A percentile compares a stretch with the other conserved stretches of the same genome.
These are phyloP conservation scores for Spiraea crenata DNA, from an alignment of 331 rosid species.

Conservation along the genomic window DNA sequence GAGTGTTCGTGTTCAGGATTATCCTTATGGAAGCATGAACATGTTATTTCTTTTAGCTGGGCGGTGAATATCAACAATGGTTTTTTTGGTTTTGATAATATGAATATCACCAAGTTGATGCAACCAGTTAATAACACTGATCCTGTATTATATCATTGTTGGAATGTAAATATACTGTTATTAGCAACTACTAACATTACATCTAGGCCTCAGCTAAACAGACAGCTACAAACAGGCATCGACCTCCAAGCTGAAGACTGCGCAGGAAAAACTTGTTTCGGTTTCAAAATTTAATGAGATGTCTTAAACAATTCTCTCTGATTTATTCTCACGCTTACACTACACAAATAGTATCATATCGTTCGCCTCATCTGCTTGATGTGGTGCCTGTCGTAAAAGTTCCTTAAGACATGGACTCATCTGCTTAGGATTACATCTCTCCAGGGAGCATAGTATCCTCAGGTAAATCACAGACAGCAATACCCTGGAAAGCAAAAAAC, in stretches of 20 bases:
- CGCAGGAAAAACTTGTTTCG: conserved; percentile 13
- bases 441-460: conserved; percentile 99
- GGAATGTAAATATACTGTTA: not conserved
- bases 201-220: not conserved
- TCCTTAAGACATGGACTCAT: not conserved
- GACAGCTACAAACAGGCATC: not conserved
- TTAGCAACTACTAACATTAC: not conserved
- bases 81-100: no score
- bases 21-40: no score
- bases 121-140: not conserved
- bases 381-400: not conserved
- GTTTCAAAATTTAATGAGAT: conserved; percentile 17
- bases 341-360: not conserved
- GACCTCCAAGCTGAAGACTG: not conserved
- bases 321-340: conserved; percentile 16
- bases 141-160: not conserved
- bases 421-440: conserved; percentile 56
- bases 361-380: conserved; percentile 7
- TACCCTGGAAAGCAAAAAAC: conserved; percentile 46
- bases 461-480: conserved; percentile 84
- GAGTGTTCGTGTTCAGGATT: no score
- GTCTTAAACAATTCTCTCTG: conserved; percentile 12
- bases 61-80: no score
- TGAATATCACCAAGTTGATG: not conserved
- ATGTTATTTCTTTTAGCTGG: no score